Percentiles rank a stretch among this genome's conserved stretches.
Conservation (phyloP, 2,329 filamentous ascomycete species). For the Drechslera avenae region DNA sequence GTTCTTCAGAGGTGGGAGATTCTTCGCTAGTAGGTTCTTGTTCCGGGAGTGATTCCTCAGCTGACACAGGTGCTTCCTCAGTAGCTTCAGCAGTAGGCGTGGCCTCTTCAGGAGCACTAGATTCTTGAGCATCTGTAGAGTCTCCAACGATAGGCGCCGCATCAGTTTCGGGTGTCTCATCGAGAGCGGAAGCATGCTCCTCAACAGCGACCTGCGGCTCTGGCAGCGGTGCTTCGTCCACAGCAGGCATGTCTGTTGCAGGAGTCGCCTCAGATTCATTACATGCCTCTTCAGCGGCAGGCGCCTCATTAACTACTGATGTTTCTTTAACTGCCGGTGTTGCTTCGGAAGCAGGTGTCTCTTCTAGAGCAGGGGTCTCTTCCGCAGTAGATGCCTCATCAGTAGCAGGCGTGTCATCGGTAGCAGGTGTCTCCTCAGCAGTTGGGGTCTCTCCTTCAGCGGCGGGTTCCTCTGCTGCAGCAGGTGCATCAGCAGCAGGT, state of each 20-base stretch:
- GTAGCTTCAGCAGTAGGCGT: background rate
- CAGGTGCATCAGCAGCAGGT: too few species aligned
- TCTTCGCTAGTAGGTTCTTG: background rate
- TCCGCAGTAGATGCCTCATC: background rate
- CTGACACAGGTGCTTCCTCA: background rate
- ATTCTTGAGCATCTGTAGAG: too few species aligned
- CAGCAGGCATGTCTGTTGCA: background rate
- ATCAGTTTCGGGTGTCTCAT: too few species aligned
- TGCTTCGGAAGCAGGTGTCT: too few species aligned
- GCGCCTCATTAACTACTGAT: background rate
- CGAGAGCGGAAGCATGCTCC: background rate
- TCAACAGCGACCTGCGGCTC: background rate
- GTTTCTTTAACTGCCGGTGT: background rate
- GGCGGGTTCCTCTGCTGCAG: too few species aligned
- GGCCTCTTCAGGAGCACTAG: background rate
- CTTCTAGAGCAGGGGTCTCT: background rate
- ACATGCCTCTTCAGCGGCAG: conserved; percentile 5
- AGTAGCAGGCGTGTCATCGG: too few species aligned
- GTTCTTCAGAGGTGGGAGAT: background rate
- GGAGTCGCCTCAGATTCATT: background rate
- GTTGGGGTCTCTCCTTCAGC: too few species aligned
- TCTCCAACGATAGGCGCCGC: too few species aligned
- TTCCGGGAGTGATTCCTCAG: background rate
- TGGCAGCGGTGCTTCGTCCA: too few species aligned
- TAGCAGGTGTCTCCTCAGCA: too few species aligned